Conservation (phyloP, 306 rosid species). For the Calophaca sinica region DNA sequence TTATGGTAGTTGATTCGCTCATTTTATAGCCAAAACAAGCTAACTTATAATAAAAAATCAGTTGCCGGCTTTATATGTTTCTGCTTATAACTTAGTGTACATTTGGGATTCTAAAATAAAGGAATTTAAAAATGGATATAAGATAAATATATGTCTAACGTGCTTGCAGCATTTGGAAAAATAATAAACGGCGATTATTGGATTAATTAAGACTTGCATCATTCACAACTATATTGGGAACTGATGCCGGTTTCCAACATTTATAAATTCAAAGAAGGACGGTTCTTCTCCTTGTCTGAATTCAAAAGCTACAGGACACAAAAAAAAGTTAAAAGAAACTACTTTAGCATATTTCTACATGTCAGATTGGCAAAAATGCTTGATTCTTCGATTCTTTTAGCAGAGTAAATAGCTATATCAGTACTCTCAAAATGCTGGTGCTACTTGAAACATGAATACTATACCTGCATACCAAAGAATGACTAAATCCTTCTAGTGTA, state of each 20-base stretch:
- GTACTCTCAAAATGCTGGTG: neutral
- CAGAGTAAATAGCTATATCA: neutral
- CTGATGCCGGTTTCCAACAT: neutral
- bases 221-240: neutral
- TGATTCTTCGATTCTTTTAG: neutral
- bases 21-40: conserved; percentile 49
- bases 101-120: conserved; percentile 39
- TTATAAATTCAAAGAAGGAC: conserved; percentile 15
- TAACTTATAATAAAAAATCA: conserved; percentile 7
- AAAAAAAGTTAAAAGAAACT: neutral
- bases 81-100: conserved; percentile 42
- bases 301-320: conserved; percentile 10
- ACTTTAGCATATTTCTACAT: neutral
- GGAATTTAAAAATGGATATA: neutral
- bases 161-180: conserved; percentile 37
- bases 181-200: conserved; percentile 37
- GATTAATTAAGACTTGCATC: conserved; percentile 16
- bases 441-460: neutral
- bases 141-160: neutral
- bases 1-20: conserved; percentile 14
- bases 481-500: neutral
- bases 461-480: neutral
- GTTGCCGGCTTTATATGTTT: conserved; percentile 55
- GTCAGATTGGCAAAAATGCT: neutral
- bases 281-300: conserved; percentile 34